A percentile compares a stretch with the other conserved stretches of the same genome.
These are phyloP conservation scores for Pyricularia sp. DNA, from an alignment of 2,329 filamentous ascomycete species.

Conservation along the genomic window DNA sequence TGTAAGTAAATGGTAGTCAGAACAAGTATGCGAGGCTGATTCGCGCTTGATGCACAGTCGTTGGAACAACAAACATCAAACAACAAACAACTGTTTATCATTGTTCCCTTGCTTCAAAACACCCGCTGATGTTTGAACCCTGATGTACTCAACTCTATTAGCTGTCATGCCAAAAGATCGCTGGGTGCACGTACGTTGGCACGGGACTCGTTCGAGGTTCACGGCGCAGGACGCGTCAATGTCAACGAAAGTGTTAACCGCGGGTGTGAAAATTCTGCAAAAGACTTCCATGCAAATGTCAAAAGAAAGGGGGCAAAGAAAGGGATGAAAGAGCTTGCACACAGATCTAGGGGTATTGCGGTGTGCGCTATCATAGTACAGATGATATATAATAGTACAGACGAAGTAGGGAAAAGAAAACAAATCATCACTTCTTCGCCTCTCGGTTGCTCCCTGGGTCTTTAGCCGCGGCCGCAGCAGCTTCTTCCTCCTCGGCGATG, in stretches of 20 bases:
- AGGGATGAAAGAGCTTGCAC: neutral
- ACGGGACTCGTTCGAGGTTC: neutral
- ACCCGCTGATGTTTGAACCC: neutral
- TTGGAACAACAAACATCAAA: neutral
- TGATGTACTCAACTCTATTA: neutral
- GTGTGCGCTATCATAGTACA: neutral
- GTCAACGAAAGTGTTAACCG: neutral
- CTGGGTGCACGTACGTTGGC: neutral
- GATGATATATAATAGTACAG: neutral
- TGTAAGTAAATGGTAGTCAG: neutral
- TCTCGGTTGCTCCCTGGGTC: slow-evolving; percentile 11
- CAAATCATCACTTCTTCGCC: slow-evolving; percentile 10
- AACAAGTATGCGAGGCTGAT: neutral
- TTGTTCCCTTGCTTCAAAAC: neutral
- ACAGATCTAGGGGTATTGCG: neutral
- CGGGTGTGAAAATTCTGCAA: neutral
- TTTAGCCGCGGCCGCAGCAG: slow-evolving; percentile 13
- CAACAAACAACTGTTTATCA: neutral
- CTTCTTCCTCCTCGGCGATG: slow-evolving; percentile 51
- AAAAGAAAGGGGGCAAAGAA: neutral
- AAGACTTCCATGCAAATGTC: neutral
- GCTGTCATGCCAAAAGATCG: neutral
- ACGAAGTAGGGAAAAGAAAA: neutral
- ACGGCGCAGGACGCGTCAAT: neutral
- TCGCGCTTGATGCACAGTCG: neutral